phyloP scores from a whole-genome alignment of 1,139 yeast genomes.

The Candida sp. region DNA sequence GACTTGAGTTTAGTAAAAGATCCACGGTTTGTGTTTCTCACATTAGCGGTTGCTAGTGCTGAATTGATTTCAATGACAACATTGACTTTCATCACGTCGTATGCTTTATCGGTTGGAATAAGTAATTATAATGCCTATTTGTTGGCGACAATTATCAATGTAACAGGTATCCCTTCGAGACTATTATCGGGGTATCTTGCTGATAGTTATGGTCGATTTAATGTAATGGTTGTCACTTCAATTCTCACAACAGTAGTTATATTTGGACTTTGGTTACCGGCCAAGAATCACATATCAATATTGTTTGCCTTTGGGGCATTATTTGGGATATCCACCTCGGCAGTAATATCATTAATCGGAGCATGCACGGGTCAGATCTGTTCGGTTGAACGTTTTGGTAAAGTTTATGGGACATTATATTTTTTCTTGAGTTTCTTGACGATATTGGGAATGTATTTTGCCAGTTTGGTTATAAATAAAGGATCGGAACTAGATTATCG shows the following conservation, averaged over 20 bases:
- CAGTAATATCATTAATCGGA: constrained; percentile 28
- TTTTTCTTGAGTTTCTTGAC: constrained; percentile 60
- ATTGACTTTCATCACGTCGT: constrained; percentile 49
- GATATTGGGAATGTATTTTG: constrained; percentile 33
- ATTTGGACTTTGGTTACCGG: constrained; percentile 47
- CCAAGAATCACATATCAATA: constrained; percentile 13
- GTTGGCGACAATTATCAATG: constrained; percentile 43
- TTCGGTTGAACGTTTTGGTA: constrained; percentile 61
- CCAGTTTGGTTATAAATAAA: constrained; percentile 23
- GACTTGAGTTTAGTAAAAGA: constrained; percentile 44
- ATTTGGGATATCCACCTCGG: constrained; percentile 28
- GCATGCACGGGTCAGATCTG: constrained; percentile 62
- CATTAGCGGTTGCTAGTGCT: constrained; percentile 40
- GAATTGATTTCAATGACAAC: constrained; percentile 52
- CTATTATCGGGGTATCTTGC: constrained; percentile 46
- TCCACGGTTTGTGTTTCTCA: constrained; percentile 31
- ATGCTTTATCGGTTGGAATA: constrained; percentile 43
- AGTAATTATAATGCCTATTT: constrained; percentile 38
- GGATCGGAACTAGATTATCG: constrained; percentile 15
- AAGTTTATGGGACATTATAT: constrained; percentile 67
- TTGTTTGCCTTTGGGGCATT: constrained; percentile 23
- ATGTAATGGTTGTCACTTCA: constrained; percentile 45
- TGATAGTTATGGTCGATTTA: constrained; percentile 49
- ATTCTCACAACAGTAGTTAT: constrained; percentile 32
- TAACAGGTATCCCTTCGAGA: constrained; percentile 47